Evolutionary conservation across 1,139 yeast genomes (phyloP), one percentile per base, ranked within the genome.

Genomic region (Saccharomyces hybrid): DNA sequence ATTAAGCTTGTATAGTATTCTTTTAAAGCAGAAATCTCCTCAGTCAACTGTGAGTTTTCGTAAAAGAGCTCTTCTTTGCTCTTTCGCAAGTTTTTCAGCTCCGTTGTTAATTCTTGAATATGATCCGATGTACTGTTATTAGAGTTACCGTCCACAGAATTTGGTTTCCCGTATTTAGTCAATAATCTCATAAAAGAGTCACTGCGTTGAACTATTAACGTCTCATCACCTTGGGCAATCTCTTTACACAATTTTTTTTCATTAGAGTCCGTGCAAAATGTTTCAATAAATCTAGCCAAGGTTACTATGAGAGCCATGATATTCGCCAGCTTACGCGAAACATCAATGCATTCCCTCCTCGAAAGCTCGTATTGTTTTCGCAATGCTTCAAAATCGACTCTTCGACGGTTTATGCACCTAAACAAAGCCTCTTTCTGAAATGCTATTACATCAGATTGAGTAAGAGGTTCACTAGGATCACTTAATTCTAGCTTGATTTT

Each of bases 381-480:
- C 9, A 84, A 65, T 25, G 77, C 66, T 46, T 71, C 73, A 28
- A 80, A 75, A 65, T 85, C 80, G 2, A 77, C 73, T 63, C 81
- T 81, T 65, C 86, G 88, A 25, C 75, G 73, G 54, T 78, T 79
- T 81, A 93, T 77, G 62, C 87, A 85, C 58, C 99, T 77, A 77
- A 85, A 88, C 32, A 93, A 82, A 44, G 98, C 98, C 67, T 93
- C 97, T 64, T 91, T 91, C 63, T 90, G 93, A 69, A 88, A 93
- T 64, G 81, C 82, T 23, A 83, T 82, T 16, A 88, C 88, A 62
- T 90, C 96, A 49, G 78, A 83, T 61, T 85, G 90, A 2, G 95
- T 87, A 48, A 90, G 71, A 1, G 96, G 93, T 11, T 93, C 96
- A 26, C 62, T 59, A 4, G 68, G 63, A 20, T 73, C 77, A 29